phyloP scores from a whole-genome alignment of 2,329 filamentous ascomycete species.

The Ophiostoma australiae region DNA sequence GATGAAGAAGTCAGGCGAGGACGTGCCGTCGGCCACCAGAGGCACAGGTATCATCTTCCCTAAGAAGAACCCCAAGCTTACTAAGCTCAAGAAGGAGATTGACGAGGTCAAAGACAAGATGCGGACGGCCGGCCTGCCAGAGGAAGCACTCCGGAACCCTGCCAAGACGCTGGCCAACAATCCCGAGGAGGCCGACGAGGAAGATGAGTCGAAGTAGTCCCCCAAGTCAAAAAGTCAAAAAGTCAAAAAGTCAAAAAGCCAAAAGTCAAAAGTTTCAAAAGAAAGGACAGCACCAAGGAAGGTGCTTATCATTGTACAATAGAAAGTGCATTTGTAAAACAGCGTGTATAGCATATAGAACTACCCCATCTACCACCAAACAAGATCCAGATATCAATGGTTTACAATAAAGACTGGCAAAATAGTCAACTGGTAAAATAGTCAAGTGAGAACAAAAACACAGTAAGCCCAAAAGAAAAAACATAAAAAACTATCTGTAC shows the following conservation, averaged over 20 bases:
- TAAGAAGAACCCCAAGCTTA: constrained; percentile 8
- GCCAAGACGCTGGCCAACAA: not conserved
- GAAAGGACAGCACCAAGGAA: not conserved
- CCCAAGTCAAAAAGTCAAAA: not conserved
- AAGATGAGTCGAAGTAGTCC: not conserved
- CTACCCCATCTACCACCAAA: not conserved
- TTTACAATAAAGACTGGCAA: not conserved
- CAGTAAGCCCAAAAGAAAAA: not conserved
- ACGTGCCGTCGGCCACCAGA: not conserved
- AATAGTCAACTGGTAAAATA: not conserved
- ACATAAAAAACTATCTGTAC: constrained; percentile 39
- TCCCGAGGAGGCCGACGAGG: constrained; percentile 12
- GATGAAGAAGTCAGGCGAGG: constrained; percentile 8
- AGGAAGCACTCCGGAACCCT: not conserved
- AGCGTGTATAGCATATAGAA: constrained; percentile 11
- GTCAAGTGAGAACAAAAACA: not conserved
- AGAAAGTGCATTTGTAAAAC: constrained; percentile 12
- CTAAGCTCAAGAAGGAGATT: constrained; percentile 29
- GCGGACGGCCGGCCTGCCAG: not conserved
- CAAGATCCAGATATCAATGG: not conserved
- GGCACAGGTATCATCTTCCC: constrained; percentile 27
- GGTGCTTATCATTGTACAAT: not conserved
- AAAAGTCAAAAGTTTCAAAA: not conserved
- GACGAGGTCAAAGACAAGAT: not conserved
- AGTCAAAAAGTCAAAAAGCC: not conserved